Conservation (phyloP, 345 rosid genomes). For the Populus pruinosa region DNA sequence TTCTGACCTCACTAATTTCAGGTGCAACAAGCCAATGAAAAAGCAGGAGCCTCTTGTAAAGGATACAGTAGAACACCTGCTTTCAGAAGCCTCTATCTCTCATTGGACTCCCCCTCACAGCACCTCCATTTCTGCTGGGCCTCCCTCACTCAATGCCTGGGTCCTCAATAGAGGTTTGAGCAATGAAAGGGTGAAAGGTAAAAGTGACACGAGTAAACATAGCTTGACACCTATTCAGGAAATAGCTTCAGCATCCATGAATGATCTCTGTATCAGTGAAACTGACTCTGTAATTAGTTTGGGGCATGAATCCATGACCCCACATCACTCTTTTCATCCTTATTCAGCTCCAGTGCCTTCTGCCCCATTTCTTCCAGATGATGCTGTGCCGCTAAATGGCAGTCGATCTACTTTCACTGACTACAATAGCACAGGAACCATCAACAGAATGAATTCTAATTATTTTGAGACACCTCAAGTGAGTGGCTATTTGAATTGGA, state of each 20-base stretch:
- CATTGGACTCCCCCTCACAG: slow-evolving; percentile 8
- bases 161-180: slow-evolving; percentile 47
- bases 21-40: slow-evolving; percentile 29
- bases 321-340: slow-evolving; percentile 27
- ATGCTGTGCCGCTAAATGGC: slow-evolving; percentile 56
- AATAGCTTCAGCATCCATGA: slow-evolving; percentile 46
- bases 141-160: slow-evolving; percentile 87
- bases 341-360: slow-evolving; percentile 74
- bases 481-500: slow-evolving; percentile 38
- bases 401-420: slow-evolving; percentile 21
- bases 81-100: slow-evolving; percentile 31
- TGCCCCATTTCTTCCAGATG: slow-evolving; percentile 85
- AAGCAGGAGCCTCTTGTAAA: slow-evolving; percentile 42
- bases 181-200: slow-evolving; percentile 37
- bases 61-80: slow-evolving; percentile 22
- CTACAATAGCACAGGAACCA: slow-evolving; percentile 16
- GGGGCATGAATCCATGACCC: slow-evolving; percentile 24
- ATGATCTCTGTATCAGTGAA: slow-evolving; percentile 45
- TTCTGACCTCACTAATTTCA: slow-evolving; percentile 42
- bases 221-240: slow-evolving; percentile 56
- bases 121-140: slow-evolving; percentile 50
- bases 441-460: slow-evolving; percentile 30
- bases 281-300: slow-evolving; percentile 25
- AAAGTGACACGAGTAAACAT: slow-evolving; percentile 29
- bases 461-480: slow-evolving; percentile 25